Base-by-base conservation (phyloP, 352 stramenopile species). In the Pythium insidiosum region DNA sequence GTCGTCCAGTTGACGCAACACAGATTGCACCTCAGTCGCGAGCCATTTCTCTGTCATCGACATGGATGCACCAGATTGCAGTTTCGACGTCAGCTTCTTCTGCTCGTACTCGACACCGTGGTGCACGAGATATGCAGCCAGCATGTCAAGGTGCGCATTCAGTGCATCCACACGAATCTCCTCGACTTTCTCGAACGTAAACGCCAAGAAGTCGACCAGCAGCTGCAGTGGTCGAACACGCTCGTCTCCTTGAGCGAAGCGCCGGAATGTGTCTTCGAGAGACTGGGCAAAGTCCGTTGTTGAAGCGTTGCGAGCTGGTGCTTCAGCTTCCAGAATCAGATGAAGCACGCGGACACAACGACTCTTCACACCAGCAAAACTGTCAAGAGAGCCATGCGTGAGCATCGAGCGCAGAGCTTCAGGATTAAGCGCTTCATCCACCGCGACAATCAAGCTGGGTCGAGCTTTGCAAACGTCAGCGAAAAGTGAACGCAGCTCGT, bases 61-160 rank as follows among this genome's bases (percentile, higher is more conserved):
- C 11, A 86, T 68, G 10, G 43, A 23, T 10, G 33, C 29, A 18
- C 62, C 62, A 6, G 6, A 22, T 7, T 47, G 38, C 2, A 74
- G 47, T 33, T 63, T 58, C 18, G 70, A 49, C 9, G 63, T 37
- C 20, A 69, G 38, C 22, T 75, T 78, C 43, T 78, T 70, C 36
- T 82, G 72, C 26, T 88, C 77, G 20, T 85, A 86, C 11, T 75
- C 63, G 18, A 69, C 57, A 16, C 77, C 77, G 44, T 85, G 68
- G 4, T 48, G 72, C n/a, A 62, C 48, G 10, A 90, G 44, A 44
- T 85, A 86, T 19, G 68, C 47, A 0, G 53, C 65, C 0, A 90
- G 57, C 37, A 85, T 39, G 1, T 61, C 56, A 0, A 88, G 40
- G 22, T 90, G 73, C 1, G 44, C 65, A 25, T 90, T 88, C 19